Percentiles rank a stretch among this genome's conserved stretches.
Evolutionary conservation across 2,329 filamentous ascomycete species (phyloP).

Genomic region (Fusarium zealandicum): DNA sequence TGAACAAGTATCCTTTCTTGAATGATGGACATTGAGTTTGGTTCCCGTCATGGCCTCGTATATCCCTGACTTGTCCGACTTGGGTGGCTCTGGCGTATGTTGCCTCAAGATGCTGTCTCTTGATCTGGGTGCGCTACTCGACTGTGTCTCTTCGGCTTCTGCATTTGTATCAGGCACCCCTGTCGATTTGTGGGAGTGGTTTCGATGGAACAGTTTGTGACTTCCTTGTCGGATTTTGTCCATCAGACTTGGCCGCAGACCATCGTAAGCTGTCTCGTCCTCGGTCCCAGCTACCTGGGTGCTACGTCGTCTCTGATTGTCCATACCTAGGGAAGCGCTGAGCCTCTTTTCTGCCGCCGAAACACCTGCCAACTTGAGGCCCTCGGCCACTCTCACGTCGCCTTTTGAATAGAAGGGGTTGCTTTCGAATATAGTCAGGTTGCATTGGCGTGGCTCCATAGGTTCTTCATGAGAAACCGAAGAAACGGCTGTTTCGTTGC

Average conservation of each 20-base stretch:
- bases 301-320: conserved; percentile 40
- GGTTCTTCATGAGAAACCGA: conserved; percentile 18
- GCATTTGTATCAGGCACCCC: conserved; percentile 1
- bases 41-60: conserved; percentile 38
- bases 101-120: conserved; percentile 35
- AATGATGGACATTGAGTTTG: conserved; percentile 11
- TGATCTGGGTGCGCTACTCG: conserved; percentile 9
- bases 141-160: conserved; percentile 1
- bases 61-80: conserved; percentile 29
- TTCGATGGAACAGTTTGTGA: conserved; percentile 36
- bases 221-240: conserved; percentile 41
- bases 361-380: not conserved
- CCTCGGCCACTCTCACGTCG: not conserved
- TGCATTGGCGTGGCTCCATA: conserved; percentile 13
- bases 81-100: conserved; percentile 25
- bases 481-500: conserved; percentile 11
- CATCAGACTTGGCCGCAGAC: conserved; percentile 38
- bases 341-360: conserved; percentile 26
- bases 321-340: conserved; percentile 36
- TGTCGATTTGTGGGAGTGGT: conserved; percentile 27
- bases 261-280: conserved; percentile 14
- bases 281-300: conserved; percentile 20
- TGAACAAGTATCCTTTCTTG: conserved; percentile 40
- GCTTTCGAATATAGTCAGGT: conserved; percentile 33
- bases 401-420: conserved; percentile 33